Percentiles rank a stretch among this genome's conserved stretches.
These are phyloP conservation scores for Veloboletus limbatus DNA, from an alignment of 1,284 basidiomycete genomes.

Conservation along the genomic window DNA sequence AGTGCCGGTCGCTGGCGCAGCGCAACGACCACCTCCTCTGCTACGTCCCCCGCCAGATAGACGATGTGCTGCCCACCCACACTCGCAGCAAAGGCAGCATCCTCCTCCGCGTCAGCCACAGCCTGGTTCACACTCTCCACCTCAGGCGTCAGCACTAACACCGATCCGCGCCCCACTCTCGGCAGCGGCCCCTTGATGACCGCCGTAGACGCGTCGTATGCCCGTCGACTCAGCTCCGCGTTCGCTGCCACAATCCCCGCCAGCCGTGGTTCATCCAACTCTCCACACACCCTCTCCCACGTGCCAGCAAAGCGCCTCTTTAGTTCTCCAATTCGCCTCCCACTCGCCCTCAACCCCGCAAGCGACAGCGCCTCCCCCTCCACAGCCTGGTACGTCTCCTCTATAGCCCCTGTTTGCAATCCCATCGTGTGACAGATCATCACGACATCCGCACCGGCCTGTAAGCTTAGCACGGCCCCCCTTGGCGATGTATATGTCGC, in stretches of 20 bases:
- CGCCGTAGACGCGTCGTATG: slow-evolving; percentile 48
- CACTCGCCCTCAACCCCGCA: slow-evolving; percentile 42
- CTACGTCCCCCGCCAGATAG: slow-evolving; percentile 39
- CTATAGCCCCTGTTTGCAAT: slow-evolving; percentile 51
- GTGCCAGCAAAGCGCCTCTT: slow-evolving; percentile 50
- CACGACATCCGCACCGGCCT: slow-evolving; percentile 62
- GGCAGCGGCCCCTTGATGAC: slow-evolving; percentile 48
- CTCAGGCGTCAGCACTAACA: slow-evolving; percentile 54
- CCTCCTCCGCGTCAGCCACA: slow-evolving; percentile 57
- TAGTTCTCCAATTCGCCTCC: slow-evolving; percentile 44
- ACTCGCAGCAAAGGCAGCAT: slow-evolving; percentile 45
- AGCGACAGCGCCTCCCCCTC: slow-evolving; percentile 39
- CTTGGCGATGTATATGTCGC: slow-evolving; percentile 49
- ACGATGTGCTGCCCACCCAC: slow-evolving; percentile 46
- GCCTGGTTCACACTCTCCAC: slow-evolving; percentile 57
- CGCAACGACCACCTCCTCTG: slow-evolving; percentile 9
- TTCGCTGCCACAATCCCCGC: slow-evolving; percentile 39
- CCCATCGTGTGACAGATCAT: slow-evolving; percentile 68
- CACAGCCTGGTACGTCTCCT: slow-evolving; percentile 50
- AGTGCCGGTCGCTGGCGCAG: no score
- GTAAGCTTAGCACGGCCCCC: slow-evolving; percentile 53
- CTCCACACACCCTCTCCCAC: slow-evolving; percentile 42
- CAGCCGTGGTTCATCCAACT: slow-evolving; percentile 34
- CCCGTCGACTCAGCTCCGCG: slow-evolving; percentile 40
- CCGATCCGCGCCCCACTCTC: slow-evolving; percentile 28